Evolutionary conservation across 495 filamentous ascomycete species (phyloP), one percentile per base, ranked within the genome.

Genomic region (Aspergillus sparsus): DNA sequence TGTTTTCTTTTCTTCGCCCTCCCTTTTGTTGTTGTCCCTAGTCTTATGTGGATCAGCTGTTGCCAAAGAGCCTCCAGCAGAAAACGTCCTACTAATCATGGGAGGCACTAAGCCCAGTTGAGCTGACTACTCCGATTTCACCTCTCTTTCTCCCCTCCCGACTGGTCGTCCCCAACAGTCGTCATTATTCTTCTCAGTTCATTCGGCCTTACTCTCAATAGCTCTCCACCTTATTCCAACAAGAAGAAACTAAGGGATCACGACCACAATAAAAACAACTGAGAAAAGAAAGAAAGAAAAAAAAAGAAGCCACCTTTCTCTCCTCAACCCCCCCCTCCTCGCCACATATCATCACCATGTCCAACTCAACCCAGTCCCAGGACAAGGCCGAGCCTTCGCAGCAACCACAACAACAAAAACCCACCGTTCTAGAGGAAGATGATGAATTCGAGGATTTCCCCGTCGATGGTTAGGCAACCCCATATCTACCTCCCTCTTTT

Each of bases 401-500:
- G 58, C 72, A 80, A 49, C 68, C 72, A 36, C 74, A 77, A 55
- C 78, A 83, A 69, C 83, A 86, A 66, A 82, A 81, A 53, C 78
- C 84, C 46, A 80, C 88, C 54, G 85, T 89, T 35, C 80, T 97
- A 21, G 94, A 97, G 69, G 94, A 98, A 68, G 94, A 98, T 67
- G 94, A 98, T 72, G 94, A 98, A 78, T 98, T 98, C 66, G 94
- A 98, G 74, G 94, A 98, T 74, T 98, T 98, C 74, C 95, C 94
- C 32, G 89, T 96, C 54, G 93, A 98, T 80, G 91, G 94, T 96
- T 73, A 52, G 63, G 21, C 55, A 52, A 34, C 15, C 2, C 33
- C 11, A 34, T 58, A 33, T 27, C 45, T 36, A 12, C 37, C 15
- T 11, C 11, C 49, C 34, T 35, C 8, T n/a, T 5, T 21, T 27